phyloP scores from a whole-genome alignment of 2,329 filamentous ascomycete species.

The Anisogramma anomala region DNA sequence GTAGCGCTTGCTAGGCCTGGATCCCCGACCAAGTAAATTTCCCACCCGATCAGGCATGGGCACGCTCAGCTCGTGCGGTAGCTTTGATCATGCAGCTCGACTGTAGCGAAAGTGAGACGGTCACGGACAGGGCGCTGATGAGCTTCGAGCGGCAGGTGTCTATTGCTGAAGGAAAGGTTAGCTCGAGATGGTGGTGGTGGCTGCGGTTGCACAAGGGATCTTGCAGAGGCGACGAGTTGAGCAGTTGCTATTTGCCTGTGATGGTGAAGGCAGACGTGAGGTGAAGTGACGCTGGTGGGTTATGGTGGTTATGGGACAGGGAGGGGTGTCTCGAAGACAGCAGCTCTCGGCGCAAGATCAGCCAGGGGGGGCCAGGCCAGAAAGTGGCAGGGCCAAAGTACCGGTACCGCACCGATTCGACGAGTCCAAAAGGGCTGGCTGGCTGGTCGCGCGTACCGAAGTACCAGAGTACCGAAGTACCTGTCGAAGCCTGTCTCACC shows the following conservation, averaged over 20 bases:
- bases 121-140: slow-evolving; percentile 3
- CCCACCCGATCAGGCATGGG: slow-evolving; percentile 12
- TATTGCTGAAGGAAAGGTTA: slow-evolving; percentile 2
- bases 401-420: slow-evolving; percentile 13
- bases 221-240: not conserved
- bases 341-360: not conserved
- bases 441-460: slow-evolving; percentile 4
- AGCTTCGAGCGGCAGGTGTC: slow-evolving; percentile 1
- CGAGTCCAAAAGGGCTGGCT: slow-evolving; percentile 6
- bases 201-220: slow-evolving; percentile 4
- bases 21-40: slow-evolving; percentile 11
- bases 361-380: not conserved
- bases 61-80: slow-evolving; percentile 1
- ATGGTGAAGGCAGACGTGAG: not conserved
- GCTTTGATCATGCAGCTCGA: slow-evolving; percentile 10
- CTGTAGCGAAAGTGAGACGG: slow-evolving; percentile 5
- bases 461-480: slow-evolving; percentile 8
- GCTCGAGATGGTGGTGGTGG: slow-evolving; percentile 3
- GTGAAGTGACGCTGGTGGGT: no score
- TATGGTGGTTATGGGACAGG: slow-evolving; percentile 8
- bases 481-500: slow-evolving; percentile 4
- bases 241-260: not conserved
- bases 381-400: slow-evolving; percentile 4
- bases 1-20: slow-evolving; percentile 10
- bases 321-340: slow-evolving; percentile 11